Conservation (phyloP, 169 alveolate species). For the Plasmodium knowlesi region DNA sequence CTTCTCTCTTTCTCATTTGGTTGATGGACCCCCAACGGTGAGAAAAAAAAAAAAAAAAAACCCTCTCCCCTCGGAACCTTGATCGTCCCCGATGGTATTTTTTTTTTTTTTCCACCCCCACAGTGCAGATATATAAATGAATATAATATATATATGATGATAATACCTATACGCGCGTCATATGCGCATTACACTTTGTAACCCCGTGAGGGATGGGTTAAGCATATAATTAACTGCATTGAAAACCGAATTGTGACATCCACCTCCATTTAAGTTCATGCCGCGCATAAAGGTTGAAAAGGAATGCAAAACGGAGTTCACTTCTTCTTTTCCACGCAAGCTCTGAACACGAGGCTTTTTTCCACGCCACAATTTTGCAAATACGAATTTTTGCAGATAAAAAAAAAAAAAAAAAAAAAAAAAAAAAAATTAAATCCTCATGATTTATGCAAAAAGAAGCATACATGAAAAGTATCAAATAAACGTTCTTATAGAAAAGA, state of each 20-base stretch:
- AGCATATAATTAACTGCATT: not conserved
- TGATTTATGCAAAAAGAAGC: not conserved
- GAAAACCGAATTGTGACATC: not conserved
- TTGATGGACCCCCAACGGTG: not conserved
- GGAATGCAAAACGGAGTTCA: not conserved
- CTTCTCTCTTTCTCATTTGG: not conserved
- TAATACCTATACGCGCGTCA: not conserved
- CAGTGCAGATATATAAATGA: not conserved
- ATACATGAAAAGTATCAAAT: not conserved
- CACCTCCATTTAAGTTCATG: not conserved
- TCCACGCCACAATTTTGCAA: not conserved
- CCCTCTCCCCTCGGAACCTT: not conserved
- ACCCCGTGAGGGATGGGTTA: not conserved
- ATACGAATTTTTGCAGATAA: not conserved
- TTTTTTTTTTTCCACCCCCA: not conserved
- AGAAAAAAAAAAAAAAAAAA: too few species aligned
- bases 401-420: not conserved
- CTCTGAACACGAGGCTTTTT: not conserved
- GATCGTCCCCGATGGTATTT: not conserved
- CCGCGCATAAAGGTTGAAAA: not conserved
- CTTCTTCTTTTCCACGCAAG: not conserved
- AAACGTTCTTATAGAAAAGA: not conserved
- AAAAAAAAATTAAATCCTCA: not conserved
- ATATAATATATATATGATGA: too few species aligned
- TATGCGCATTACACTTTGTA: not conserved